These are phyloP conservation scores for Fomitopsis palustris DNA, from an alignment of 1,284 basidiomycete species.

Conservation along the genomic window DNA sequence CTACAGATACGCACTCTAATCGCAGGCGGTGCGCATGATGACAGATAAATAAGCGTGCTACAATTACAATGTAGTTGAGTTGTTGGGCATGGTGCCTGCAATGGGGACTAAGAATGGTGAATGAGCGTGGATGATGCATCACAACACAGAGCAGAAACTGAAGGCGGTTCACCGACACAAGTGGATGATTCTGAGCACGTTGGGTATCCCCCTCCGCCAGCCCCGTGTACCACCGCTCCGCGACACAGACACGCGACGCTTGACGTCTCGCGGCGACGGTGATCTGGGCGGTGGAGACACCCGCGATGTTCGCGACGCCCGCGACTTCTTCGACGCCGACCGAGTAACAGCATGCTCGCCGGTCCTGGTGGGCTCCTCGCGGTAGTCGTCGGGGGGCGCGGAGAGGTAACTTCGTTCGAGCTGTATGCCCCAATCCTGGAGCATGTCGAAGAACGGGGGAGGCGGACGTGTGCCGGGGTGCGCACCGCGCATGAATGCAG, in stretches of 20 bases:
- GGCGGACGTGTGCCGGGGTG: slow-evolving; percentile 34
- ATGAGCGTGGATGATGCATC: background rate
- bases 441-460: slow-evolving; percentile 67
- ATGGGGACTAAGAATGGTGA: too few species aligned
- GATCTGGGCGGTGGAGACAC: background rate
- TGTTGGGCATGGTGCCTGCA: background rate
- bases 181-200: background rate
- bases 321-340: background rate
- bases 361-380: background rate
- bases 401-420: slow-evolving; percentile 7
- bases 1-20: background rate
- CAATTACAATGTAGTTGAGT: background rate
- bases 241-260: background rate
- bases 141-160: background rate
- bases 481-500: slow-evolving; percentile 52
- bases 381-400: background rate
- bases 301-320: background rate
- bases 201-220: background rate
- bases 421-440: slow-evolving; percentile 27
- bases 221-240: background rate
- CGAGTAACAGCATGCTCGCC: background rate
- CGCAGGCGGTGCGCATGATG: background rate
- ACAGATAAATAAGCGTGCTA: background rate
- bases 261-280: background rate
- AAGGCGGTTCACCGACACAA: background rate